Evolutionary conservation across 805 yeast species (phyloP).

Genomic region (Saccharomycopsis sp.): DNA sequence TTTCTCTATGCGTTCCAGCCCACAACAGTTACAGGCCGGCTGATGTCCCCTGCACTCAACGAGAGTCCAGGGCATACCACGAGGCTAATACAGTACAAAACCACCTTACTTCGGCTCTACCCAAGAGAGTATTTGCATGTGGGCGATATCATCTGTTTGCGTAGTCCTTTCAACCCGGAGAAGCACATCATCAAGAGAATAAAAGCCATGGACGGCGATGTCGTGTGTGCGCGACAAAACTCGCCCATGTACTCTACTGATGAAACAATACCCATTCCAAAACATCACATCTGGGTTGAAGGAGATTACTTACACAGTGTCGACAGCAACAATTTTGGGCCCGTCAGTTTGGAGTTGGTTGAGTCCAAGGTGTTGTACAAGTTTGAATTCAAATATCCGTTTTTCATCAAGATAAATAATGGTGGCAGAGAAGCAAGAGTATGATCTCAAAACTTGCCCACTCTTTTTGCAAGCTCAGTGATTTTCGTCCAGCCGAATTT

Average conservation of each 20-base stretch:
- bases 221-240: conserved; percentile 44
- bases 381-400: conserved; percentile 23
- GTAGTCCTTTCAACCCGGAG: conserved; percentile 76
- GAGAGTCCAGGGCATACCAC: conserved; percentile 36
- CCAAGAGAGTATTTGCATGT: conserved; percentile 32
- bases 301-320: conserved; percentile 77
- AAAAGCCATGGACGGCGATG: conserved; percentile 67
- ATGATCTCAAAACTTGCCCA: background rate
- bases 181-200: conserved; percentile 72
- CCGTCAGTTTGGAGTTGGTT: conserved; percentile 72
- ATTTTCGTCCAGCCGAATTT: conserved; percentile 3
- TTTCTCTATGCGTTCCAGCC: conserved; percentile 5
- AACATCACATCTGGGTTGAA: conserved; percentile 87
- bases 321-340: conserved; percentile 85
- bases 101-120: conserved; percentile 22
- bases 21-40: conserved; percentile 43
- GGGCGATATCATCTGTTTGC: conserved; percentile 68
- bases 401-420: conserved; percentile 36
- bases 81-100: background rate
- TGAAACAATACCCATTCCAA: conserved; percentile 48
- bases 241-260: background rate
- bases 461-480: background rate
- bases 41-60: conserved; percentile 87
- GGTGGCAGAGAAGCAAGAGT: conserved; percentile 44
- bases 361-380: conserved; percentile 82